Evolutionary conservation across 2,329 filamentous ascomycete genomes (phyloP).

Genomic region (Colletotrichum lindemuthianum): DNA sequence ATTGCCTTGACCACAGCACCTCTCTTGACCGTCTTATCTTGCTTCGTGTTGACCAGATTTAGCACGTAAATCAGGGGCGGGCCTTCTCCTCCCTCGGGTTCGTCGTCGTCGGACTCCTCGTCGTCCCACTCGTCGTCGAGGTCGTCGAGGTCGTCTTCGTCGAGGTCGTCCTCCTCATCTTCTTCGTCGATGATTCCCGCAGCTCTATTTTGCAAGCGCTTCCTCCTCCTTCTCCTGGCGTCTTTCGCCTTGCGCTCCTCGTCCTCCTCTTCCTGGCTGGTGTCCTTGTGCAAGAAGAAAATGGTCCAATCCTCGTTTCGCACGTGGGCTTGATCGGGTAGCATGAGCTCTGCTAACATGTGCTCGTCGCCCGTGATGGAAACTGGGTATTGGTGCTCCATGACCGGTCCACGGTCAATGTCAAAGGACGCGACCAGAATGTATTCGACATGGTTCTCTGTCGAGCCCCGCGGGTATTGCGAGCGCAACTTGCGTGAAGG

Average conservation of each 20-base stretch:
- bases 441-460: conserved; percentile 97
- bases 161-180: conserved; percentile 61
- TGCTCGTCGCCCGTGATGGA: conserved; percentile 97
- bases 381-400: conserved; percentile 97
- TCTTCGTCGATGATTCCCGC: conserved; percentile 60
- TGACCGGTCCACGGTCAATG: conserved; percentile 93
- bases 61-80: conserved; percentile 96
- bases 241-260: conserved; percentile 70
- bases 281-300: conserved; percentile 98
- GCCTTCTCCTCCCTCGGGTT: conserved; percentile 79
- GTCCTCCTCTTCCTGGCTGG: conserved; percentile 83
- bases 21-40: conserved; percentile 91
- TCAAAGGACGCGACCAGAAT: conserved; percentile 98
- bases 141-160: conserved; percentile 54
- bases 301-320: conserved; percentile 99
- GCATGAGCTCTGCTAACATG: conserved; percentile 98
- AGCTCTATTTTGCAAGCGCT: conserved; percentile 61
- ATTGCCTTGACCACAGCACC: conserved; percentile 97
- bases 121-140: conserved; percentile 58
- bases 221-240: conserved; percentile 61
- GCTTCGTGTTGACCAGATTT: conserved; percentile 97
- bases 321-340: conserved; percentile 95
- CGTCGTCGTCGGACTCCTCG: conserved; percentile 65
- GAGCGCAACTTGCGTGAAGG: conserved; percentile 71
- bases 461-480: conserved; percentile 78